phyloP scores from a whole-genome alignment of 305 asterid genomes.

The Fraxinus sp. region DNA sequence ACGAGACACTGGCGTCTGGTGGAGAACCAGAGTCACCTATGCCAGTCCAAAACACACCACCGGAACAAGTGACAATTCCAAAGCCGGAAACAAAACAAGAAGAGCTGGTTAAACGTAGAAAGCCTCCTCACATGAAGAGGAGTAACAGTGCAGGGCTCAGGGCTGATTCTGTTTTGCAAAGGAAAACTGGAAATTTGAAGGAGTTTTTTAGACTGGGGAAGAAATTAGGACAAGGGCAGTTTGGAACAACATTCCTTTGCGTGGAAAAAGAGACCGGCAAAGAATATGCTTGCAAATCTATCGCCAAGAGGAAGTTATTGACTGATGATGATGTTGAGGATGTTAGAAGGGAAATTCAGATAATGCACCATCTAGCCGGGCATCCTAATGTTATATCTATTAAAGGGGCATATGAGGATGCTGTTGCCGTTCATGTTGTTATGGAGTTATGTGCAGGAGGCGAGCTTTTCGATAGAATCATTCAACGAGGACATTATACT shows the following conservation, averaged over 20 bases:
- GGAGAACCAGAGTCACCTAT: conserved; percentile 34
- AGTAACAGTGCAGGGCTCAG: conserved; percentile 67
- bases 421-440: conserved; percentile 58
- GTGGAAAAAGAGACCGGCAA: conserved; percentile 51
- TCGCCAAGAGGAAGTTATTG: conserved; percentile 71
- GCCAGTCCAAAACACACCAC: conserved; percentile 58
- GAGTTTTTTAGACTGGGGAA: conserved; percentile 60
- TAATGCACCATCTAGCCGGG: conserved; percentile 74
- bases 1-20: conserved; percentile 29
- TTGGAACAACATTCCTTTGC: conserved; percentile 63
- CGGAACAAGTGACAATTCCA: conserved; percentile 50
- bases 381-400: conserved; percentile 71
- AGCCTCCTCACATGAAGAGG: conserved; percentile 50
- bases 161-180: conserved; percentile 59
- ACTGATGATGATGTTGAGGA: conserved; percentile 77
- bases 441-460: conserved; percentile 76
- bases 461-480: conserved; percentile 71
- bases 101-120: conserved; percentile 32
- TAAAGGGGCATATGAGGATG: conserved; percentile 76
- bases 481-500: conserved; percentile 64
- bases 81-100: conserved; percentile 40
- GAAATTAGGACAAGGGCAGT: conserved; percentile 80
- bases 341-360: conserved; percentile 76
- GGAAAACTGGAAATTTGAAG: conserved; percentile 61
- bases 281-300: conserved; percentile 70